Evolutionary conservation across 169 alveolate species (phyloP), one percentile per base, ranked within the genome.

Genomic region (Cryptosporidium ryanae): DNA sequence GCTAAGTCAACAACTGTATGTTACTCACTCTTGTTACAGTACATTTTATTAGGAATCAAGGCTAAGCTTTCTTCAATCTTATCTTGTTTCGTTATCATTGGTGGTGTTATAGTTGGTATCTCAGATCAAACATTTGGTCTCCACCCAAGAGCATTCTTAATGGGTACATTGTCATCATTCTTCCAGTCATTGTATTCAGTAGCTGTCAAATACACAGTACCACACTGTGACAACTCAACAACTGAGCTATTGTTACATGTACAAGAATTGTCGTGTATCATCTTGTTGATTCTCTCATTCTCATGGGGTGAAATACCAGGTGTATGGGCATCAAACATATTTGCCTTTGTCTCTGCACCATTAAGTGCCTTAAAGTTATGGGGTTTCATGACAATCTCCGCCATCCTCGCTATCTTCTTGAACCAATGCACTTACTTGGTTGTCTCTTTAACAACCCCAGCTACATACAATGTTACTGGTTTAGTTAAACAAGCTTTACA

Each of bases 391-490:
- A 63, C 87, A 46, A 63, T 57, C 38, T 76, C 87, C 15, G 87
- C 87, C 13, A 32, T 76, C 21, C 71, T 76, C 29, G 87, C 87
- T 15, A 76, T 76, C 10, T 76, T 57, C 64, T 46, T 76, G 46
- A 76, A 76, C 71, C 87, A 76, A 48, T 76, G 87, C 29, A 59
- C 76, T 10, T 76, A 76, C 64, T 76, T 76, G 64, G 87, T 76
- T 48, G 87, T 76, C 3, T 76, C 87, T 12, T 65, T 76, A 17
- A 76, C 87, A 21, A 76, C 87, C 10, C 87, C 87, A 29, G 87
- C 71, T 18, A 76, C 87, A 10, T 76, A 76, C 87, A 76, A 76
- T 63, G 87, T 76, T 38, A 76, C 71, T 54, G 87, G 87, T 76
- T 46, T 76, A 18, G 87, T 76, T 23, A 76, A 76, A 25, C 87